These are phyloP conservation scores for Stagonosporopsis rhizophila DNA, from an alignment of 2,329 filamentous ascomycete species.

Conservation along the genomic window DNA sequence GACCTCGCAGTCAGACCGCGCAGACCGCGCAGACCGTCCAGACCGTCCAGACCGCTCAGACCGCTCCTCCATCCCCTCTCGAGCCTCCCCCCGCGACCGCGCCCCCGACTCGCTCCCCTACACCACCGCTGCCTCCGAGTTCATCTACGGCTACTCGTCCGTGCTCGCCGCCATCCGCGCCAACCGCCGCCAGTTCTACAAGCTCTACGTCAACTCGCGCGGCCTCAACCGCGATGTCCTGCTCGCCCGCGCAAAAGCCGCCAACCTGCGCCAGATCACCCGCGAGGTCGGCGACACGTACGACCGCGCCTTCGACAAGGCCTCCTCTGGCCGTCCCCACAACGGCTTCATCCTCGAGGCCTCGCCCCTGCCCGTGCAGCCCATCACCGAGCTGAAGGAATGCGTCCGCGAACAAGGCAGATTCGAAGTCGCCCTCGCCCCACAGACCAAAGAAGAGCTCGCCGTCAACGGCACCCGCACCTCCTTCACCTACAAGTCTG, in stretches of 20 bases:
- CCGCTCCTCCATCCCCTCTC: constrained; percentile 7
- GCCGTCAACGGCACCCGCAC: constrained; percentile 72
- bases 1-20: background rate
- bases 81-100: constrained; percentile 7
- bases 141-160: constrained; percentile 83
- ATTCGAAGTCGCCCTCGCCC: constrained; percentile 55
- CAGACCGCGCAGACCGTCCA: background rate
- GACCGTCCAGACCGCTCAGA: constrained; percentile 4
- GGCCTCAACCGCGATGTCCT: constrained; percentile 30
- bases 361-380: constrained; percentile 78
- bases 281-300: constrained; percentile 67
- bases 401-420: constrained; percentile 51
- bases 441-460: constrained; percentile 77
- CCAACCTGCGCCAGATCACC: constrained; percentile 30
- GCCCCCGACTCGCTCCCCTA: constrained; percentile 64
- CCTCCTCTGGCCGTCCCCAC: constrained; percentile 82
- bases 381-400: constrained; percentile 65
- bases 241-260: constrained; percentile 25
- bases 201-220: constrained; percentile 70
- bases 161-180: constrained; percentile 80
- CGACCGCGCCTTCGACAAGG: constrained; percentile 78
- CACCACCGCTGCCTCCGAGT: constrained; percentile 87
- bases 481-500: constrained; percentile 56
- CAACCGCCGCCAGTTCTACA: constrained; percentile 76
- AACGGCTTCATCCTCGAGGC: constrained; percentile 90